Evolutionary conservation across 2,329 filamentous ascomycete genomes (phyloP).

Genomic region (Orbilia blumenaviensis): DNA sequence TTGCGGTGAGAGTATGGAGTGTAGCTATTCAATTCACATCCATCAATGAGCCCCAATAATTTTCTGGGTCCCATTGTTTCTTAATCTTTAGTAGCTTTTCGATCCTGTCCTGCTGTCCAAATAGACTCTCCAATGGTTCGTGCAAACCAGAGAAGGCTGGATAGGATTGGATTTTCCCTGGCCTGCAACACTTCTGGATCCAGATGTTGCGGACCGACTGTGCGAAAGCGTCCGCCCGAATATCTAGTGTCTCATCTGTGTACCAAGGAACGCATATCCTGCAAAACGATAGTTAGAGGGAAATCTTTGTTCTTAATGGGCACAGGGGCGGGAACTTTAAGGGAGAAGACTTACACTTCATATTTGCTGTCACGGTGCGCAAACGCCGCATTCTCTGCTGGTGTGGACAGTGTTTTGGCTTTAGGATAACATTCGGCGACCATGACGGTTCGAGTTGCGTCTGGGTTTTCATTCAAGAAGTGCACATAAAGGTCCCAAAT

Average conservation of each 20-base stretch:
- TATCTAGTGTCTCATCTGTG: slow-evolving; percentile 28
- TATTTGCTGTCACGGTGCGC: slow-evolving; percentile 38
- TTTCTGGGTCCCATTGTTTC: slow-evolving; percentile 57
- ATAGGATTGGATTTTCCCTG: slow-evolving; percentile 22
- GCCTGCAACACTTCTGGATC: slow-evolving; percentile 31
- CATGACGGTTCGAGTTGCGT: slow-evolving; percentile 27
- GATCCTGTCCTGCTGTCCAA: slow-evolving; percentile 43
- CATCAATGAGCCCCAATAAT: slow-evolving; percentile 40
- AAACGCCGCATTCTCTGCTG: background rate
- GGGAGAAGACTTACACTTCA: slow-evolving; percentile 19
- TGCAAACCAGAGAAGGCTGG: slow-evolving; percentile 34
- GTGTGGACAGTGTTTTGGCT: slow-evolving; percentile 12
- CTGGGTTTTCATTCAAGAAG: slow-evolving; percentile 38
- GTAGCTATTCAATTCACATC: background rate
- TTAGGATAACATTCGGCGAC: slow-evolving; percentile 31
- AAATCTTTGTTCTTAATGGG: background rate
- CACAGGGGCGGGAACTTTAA: background rate
- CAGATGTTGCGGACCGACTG: slow-evolving; percentile 31
- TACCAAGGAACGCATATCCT: slow-evolving; percentile 48
- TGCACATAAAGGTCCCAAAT: slow-evolving; percentile 36
- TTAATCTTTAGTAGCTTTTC: slow-evolving; percentile 57
- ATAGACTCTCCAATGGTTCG: slow-evolving; percentile 38
- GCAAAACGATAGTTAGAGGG: background rate
- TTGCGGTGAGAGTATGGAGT: too few species aligned
- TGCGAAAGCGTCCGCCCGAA: slow-evolving; percentile 23